Conservation (phyloP, 345 rosid species). For the Conringia planisiliqua region DNA sequence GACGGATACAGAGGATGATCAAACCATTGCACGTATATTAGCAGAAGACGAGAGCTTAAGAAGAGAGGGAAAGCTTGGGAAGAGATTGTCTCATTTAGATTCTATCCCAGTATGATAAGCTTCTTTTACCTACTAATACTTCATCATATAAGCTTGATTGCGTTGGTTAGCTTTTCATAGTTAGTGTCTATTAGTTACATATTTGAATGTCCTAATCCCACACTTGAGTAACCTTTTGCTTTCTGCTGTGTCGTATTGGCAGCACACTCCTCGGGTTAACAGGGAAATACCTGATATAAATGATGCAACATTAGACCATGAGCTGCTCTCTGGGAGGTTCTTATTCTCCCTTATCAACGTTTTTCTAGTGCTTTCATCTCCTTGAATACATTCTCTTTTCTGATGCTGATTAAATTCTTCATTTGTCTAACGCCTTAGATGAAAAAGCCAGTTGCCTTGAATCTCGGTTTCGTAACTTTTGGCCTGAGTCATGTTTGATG, state of each 20-base stretch:
- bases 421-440: background rate
- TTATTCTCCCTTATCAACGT: constrained; percentile 11
- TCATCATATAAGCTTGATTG: background rate
- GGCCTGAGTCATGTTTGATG: constrained; percentile 7
- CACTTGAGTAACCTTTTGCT: constrained; percentile 4
- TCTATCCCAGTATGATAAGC: constrained; percentile 66
- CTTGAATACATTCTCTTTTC: background rate
- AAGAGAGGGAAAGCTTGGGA: constrained; percentile 57
- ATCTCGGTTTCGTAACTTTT: background rate
- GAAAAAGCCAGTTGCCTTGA: background rate
- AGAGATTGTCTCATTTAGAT: constrained; percentile 80
- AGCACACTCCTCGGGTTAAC: constrained; percentile 91
- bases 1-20: constrained; percentile 83
- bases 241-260: constrained; percentile 29
- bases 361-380: background rate
- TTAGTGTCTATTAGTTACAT: background rate
- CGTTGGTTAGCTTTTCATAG: background rate
- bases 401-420: background rate
- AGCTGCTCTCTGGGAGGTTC: constrained; percentile 85
- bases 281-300: constrained; percentile 71
- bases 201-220: background rate
- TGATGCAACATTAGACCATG: constrained; percentile 90
- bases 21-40: constrained; percentile 67
- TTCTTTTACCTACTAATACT: background rate
- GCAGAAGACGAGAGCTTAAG: constrained; percentile 57